Percentiles rank a stretch among this genome's conserved stretches.
Conservation (phyloP, 2,329 filamentous ascomycete species). For the Drechslerella stenobrocha region DNA sequence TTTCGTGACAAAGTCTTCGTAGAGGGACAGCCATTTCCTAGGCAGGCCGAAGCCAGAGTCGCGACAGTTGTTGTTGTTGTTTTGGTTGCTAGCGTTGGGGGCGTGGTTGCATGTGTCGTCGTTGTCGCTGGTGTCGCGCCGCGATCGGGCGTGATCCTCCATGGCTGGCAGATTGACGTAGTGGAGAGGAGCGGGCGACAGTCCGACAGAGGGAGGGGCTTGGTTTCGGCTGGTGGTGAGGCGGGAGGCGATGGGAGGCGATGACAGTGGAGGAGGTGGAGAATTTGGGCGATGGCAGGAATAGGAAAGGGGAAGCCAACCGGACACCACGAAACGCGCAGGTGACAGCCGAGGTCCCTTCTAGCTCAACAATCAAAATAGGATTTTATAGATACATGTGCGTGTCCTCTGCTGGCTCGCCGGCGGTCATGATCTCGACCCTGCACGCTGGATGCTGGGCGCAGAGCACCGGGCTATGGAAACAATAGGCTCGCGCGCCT, state of each 20-base stretch:
- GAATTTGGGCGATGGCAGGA: background rate
- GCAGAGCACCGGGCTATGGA: background rate
- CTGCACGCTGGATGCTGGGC: background rate
- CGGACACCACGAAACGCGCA: conserved; percentile 10
- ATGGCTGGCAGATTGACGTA: conserved; percentile 10
- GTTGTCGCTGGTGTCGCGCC: background rate
- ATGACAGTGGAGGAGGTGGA: background rate
- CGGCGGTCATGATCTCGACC: background rate
- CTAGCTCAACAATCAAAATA: conserved; percentile 1
- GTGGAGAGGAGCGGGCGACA: background rate
- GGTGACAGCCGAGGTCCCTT: conserved; percentile 43
- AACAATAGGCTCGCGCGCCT: conserved; percentile 38
- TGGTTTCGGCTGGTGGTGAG: background rate
- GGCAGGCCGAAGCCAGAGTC: conserved; percentile 63
- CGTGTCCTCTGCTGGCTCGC: background rate
- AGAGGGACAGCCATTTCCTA: conserved; percentile 70
- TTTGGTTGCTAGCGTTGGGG: background rate
- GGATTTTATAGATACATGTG: no score
- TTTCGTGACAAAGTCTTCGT: conserved; percentile 89
- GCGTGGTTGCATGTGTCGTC: no score
- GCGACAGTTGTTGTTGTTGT: conserved; percentile 50
- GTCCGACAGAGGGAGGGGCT: background rate
- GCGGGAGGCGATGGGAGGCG: background rate
- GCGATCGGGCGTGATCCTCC: conserved; percentile 29
- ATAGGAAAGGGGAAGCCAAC: conserved; percentile 13